Conservation (phyloP, 2,329 filamentous ascomycete species). For the Fusarium sp. region DNA sequence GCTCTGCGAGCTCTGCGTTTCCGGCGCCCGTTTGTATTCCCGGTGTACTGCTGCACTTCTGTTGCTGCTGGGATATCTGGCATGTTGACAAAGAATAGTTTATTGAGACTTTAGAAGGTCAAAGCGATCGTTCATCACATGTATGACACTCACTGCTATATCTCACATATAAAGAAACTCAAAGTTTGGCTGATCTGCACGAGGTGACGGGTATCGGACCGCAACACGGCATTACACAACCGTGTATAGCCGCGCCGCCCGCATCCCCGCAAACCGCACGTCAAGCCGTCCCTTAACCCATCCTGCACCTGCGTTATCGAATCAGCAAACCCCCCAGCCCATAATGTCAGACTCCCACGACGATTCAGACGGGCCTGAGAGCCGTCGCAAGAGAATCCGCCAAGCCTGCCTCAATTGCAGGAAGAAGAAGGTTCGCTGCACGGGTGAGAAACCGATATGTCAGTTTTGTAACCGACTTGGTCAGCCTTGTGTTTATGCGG, state of each 20-base stretch:
- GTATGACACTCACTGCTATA: neutral
- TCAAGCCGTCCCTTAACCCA: neutral
- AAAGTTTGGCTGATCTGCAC: neutral
- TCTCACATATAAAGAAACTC: neutral
- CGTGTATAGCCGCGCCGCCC: neutral
- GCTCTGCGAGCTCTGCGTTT: neutral
- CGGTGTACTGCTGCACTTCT: neutral
- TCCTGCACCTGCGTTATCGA: neutral
- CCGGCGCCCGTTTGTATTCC: neutral
- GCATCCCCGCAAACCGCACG: neutral
- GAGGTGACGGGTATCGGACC: neutral
- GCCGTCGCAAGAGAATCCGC: conserved; percentile 13
- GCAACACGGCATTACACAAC: conserved; percentile 10
- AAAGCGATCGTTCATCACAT: rapidly evolving
- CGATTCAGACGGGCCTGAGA: conserved; percentile 15
- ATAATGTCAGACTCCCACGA: conserved; percentile 8
- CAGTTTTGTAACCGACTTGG: conserved; percentile 10
- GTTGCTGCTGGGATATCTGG: neutral
- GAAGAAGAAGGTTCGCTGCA: conserved; percentile 16
- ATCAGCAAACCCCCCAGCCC: neutral
- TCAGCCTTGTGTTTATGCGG: conserved; percentile 9
- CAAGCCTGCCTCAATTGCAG: conserved; percentile 23
- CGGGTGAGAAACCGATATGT: conserved; percentile 15
- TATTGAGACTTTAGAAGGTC: rapidly evolving
- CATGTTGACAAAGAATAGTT: neutral